These are phyloP conservation scores for Spergularia marina DNA, from an alignment of 148 eudicot genomes.

Conservation along the genomic window DNA sequence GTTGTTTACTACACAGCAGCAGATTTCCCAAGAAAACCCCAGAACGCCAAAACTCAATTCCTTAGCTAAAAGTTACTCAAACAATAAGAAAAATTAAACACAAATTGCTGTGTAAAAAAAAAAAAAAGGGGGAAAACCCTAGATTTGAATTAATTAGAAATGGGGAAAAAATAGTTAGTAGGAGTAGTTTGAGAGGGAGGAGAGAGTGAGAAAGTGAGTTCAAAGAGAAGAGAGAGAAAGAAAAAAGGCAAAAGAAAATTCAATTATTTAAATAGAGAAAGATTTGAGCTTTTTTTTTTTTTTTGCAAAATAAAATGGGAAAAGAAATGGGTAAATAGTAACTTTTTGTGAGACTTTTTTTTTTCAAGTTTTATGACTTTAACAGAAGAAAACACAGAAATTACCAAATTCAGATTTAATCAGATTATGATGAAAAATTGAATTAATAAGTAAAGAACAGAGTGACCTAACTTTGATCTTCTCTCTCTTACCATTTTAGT, in stretches of 20 bases:
- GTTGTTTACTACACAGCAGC: constrained; percentile 11
- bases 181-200: constrained; percentile 22
- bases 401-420: not conserved
- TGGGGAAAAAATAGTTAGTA: not conserved
- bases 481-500: not conserved
- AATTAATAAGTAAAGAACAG: not conserved
- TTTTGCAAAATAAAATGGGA: too few relatives aligned
- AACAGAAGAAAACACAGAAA: not conserved
- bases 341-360: too few relatives aligned
- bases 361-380: not conserved
- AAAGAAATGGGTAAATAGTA: too few relatives aligned
- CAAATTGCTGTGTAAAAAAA: not conserved
- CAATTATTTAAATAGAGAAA: too few relatives aligned
- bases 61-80: not conserved
- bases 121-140: constrained; percentile 41
- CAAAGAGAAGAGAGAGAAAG: constrained; percentile 24
- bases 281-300: too few relatives aligned
- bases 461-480: constrained; percentile 9
- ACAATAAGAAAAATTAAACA: not conserved
- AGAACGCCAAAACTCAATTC: constrained; percentile 4
- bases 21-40: constrained; percentile 26
- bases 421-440: not conserved
- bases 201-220: constrained; percentile 26
- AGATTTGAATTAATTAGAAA: constrained; percentile 33
- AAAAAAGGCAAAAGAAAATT: constrained; percentile 12